These are phyloP conservation scores for Epichloe glyceriae DNA, from an alignment of 2,329 filamentous ascomycete genomes.

Conservation along the genomic window DNA sequence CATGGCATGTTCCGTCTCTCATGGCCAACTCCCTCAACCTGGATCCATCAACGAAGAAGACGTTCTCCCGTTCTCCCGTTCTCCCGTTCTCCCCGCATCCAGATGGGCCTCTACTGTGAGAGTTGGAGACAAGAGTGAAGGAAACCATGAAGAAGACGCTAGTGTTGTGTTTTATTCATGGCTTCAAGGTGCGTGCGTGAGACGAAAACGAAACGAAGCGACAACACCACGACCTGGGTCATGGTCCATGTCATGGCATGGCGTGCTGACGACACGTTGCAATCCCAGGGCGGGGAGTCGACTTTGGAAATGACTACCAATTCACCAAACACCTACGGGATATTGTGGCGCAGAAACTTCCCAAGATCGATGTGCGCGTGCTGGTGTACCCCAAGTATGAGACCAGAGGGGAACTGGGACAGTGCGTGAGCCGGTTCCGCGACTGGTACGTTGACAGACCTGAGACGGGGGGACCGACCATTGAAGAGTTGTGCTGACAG, in stretches of 20 bases:
- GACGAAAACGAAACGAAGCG: not conserved
- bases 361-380: constrained; percentile 52
- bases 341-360: constrained; percentile 51
- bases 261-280: not conserved
- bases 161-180: constrained; percentile 73
- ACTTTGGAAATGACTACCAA: constrained; percentile 51
- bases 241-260: no score
- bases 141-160: constrained; percentile 54
- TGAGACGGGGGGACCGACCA: no score
- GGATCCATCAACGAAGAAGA: not conserved
- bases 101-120: not conserved
- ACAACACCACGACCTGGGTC: no score
- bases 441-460: constrained; percentile 45
- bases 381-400: constrained; percentile 72
- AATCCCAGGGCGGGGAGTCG: constrained; percentile 53
- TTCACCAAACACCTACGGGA: constrained; percentile 62
- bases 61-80: not conserved
- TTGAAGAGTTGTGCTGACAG: no score
- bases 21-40: no score
- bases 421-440: constrained; percentile 60
- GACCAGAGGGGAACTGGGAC: constrained; percentile 62
- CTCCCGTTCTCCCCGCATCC: not conserved
- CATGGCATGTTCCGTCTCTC: no score
- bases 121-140: not conserved
- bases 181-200: constrained; percentile 54